Percentiles rank a stretch among this genome's conserved stretches.
phyloP scores from a whole-genome alignment of 441 rosid genomes.

The Viola pubescens region DNA sequence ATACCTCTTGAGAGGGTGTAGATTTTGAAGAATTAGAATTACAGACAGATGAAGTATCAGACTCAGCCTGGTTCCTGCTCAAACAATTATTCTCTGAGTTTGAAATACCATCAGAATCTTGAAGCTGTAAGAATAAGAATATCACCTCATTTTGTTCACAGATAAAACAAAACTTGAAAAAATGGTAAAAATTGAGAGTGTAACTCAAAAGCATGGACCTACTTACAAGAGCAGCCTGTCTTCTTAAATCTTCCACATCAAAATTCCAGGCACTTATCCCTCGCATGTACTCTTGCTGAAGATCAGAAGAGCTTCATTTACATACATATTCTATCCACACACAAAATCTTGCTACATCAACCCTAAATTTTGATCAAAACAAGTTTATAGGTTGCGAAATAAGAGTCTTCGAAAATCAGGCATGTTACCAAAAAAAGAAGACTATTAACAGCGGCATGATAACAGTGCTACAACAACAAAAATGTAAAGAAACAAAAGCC shows the following conservation, averaged over 20 bases:
- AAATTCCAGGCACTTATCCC: conserved; percentile 99
- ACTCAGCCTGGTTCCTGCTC: too few relatives aligned
- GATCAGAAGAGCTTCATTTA: not conserved
- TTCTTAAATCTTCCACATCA: conserved; percentile 90
- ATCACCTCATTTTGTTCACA: not conserved
- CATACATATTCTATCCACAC: too few relatives aligned
- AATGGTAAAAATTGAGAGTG: conserved; percentile 4
- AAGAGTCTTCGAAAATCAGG: too few relatives aligned
- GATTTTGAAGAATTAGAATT: conserved; percentile 39
- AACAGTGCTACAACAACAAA: too few relatives aligned
- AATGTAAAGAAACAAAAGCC: too few relatives aligned
- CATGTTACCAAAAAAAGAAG: too few relatives aligned
- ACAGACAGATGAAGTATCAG: too few relatives aligned
- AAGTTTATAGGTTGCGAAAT: too few relatives aligned
- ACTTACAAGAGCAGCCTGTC: conserved; percentile 90
- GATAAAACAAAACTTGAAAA: not conserved
- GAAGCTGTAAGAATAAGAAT: conserved; percentile 49
- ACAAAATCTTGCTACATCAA: too few relatives aligned
- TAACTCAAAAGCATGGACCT: not conserved
- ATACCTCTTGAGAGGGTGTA: conserved; percentile 55
- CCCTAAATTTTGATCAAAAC: too few relatives aligned
- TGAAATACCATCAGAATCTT: conserved; percentile 46
- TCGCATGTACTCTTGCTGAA: conserved; percentile 83
- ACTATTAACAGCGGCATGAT: too few relatives aligned
- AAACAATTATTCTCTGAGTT: conserved; percentile 32